phyloP scores from a whole-genome alignment of 495 filamentous ascomycete genomes.

The Letharia columbiana region DNA sequence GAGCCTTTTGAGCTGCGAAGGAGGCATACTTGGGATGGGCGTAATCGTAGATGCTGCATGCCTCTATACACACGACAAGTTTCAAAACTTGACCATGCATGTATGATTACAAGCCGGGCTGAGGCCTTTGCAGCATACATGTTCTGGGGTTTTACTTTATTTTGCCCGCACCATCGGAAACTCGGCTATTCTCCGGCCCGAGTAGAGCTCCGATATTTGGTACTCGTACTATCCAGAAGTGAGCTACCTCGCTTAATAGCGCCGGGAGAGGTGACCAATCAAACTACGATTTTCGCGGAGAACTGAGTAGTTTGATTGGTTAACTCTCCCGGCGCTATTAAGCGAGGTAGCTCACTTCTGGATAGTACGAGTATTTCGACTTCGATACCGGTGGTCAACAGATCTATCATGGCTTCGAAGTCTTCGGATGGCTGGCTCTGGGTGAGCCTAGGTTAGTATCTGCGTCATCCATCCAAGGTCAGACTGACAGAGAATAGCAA shows the following conservation, averaged over 20 bases:
- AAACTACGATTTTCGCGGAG: too few relatives aligned
- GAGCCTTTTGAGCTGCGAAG: conserved; percentile 91
- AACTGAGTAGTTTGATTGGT: too few relatives aligned
- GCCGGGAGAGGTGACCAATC: too few relatives aligned
- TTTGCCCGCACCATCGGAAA: background rate
- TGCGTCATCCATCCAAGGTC: background rate
- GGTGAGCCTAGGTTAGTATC: conserved; percentile 17
- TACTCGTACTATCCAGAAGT: too few relatives aligned
- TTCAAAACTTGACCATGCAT: background rate
- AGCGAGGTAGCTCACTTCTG: too few relatives aligned
- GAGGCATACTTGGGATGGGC: conserved; percentile 56
- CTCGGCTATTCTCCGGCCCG: background rate
- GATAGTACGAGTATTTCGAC: too few relatives aligned
- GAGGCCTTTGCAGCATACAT: too few relatives aligned
- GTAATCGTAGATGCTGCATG: background rate
- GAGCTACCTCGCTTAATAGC: too few relatives aligned
- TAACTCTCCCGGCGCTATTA: too few relatives aligned
- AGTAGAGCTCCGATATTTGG: background rate
- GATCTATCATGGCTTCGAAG: conserved; percentile 6
- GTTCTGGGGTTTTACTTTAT: too few relatives aligned
- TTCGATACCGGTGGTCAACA: background rate
- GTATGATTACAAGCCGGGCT: background rate
- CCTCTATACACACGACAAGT: background rate
- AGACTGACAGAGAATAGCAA: conserved; percentile 28
- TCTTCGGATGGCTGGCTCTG: conserved; percentile 21